phyloP scores from a whole-genome alignment of 2,329 filamentous ascomycete genomes.

The Xylaria sp. region DNA sequence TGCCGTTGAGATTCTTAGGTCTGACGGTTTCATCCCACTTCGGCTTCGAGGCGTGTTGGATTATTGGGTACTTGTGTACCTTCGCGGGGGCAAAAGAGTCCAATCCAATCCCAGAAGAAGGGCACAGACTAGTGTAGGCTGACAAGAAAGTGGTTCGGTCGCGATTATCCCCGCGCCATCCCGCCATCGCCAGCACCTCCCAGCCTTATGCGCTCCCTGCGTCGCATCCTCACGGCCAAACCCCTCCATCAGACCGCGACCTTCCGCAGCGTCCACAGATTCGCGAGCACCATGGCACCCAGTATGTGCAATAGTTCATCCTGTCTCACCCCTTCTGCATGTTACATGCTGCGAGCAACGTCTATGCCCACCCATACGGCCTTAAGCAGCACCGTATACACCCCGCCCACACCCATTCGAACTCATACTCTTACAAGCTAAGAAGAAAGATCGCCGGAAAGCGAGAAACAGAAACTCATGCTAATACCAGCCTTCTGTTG shows the following conservation, averaged over 20 bases:
- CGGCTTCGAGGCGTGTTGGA: neutral
- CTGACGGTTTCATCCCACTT: neutral
- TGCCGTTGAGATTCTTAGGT: neutral
- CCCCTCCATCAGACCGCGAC: conserved; percentile 11
- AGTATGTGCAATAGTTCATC: conserved; percentile 23
- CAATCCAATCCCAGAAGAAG: neutral
- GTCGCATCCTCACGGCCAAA: conserved; percentile 4
- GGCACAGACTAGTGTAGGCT: neutral
- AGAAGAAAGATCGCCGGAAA: neutral
- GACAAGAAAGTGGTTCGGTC: conserved; percentile 1
- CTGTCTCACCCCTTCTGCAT: neutral
- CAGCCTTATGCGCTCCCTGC: conserved; percentile 12
- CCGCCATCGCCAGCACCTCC: conserved; percentile 3
- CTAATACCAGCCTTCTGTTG: conserved; percentile 1
- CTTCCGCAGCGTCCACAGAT: conserved; percentile 15
- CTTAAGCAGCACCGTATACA: neutral
- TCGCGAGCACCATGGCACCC: conserved; percentile 30
- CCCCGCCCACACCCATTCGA: neutral
- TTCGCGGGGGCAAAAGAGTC: neutral
- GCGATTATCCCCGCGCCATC: conserved; percentile 9
- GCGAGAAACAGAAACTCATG: neutral
- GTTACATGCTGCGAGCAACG: neutral
- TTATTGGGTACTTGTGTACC: neutral
- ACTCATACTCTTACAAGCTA: neutral
- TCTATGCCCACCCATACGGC: neutral